These are phyloP conservation scores for Pisolithus sp. DNA, from an alignment of 768 basidiomycete genomes.

Conservation along the genomic window DNA sequence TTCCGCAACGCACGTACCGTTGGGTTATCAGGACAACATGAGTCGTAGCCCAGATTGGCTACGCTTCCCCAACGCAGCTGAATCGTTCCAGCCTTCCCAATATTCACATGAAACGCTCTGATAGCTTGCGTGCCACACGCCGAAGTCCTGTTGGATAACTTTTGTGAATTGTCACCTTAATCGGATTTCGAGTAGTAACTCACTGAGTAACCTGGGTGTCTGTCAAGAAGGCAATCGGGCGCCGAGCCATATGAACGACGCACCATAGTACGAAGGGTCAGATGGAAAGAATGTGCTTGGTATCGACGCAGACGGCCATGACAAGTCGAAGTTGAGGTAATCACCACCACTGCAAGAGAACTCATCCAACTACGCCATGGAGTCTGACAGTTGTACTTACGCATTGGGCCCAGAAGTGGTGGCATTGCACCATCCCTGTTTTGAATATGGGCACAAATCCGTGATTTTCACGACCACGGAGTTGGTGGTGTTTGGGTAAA, in stretches of 20 bases:
- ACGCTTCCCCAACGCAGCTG: slow-evolving; percentile 67
- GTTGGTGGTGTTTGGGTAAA: slow-evolving; percentile 53
- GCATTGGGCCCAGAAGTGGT: slow-evolving; percentile 54
- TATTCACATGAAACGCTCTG: slow-evolving; percentile 54
- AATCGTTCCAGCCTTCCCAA: slow-evolving; percentile 59
- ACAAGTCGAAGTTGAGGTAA: slow-evolving; percentile 77
- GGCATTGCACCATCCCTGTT: slow-evolving; percentile 65
- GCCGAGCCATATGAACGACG: slow-evolving; percentile 6
- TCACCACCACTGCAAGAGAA: slow-evolving; percentile 47
- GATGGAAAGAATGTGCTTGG: slow-evolving; percentile 72
- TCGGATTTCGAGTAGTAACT: slow-evolving; percentile 6
- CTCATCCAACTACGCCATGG: slow-evolving; percentile 1
- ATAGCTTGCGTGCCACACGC: slow-evolving; percentile 81
- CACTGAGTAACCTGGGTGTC: slow-evolving; percentile 34
- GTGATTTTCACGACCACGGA: slow-evolving; percentile 73
- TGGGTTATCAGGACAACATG: slow-evolving; percentile 71
- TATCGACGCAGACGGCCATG: slow-evolving; percentile 68
- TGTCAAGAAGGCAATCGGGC: slow-evolving; percentile 27
- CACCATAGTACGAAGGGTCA: slow-evolving; percentile 58
- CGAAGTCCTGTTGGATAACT: slow-evolving; percentile 55
- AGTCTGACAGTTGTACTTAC: slow-evolving; percentile 34
- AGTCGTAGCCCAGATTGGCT: slow-evolving; percentile 45
- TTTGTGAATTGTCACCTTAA: not conserved
- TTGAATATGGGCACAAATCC: slow-evolving; percentile 66
- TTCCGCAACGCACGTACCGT: slow-evolving; percentile 33